Percentiles rank a stretch among this genome's conserved stretches.
Conservation (phyloP, 257 asterid species). For the Solanum pinnatisectum region DNA sequence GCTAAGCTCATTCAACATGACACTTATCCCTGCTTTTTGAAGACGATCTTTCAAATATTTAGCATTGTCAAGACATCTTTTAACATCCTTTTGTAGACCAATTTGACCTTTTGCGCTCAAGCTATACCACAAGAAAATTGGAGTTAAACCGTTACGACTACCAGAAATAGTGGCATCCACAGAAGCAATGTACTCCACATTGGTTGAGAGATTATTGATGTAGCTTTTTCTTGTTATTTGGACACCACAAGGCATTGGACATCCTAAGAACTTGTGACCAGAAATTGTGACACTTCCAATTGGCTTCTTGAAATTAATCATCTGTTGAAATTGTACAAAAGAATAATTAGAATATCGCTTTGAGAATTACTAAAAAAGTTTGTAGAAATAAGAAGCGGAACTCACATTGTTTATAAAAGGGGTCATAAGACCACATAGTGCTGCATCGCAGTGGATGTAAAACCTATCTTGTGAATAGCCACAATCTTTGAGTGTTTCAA, state of each 20-base stretch:
- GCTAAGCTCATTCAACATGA: slow-evolving; percentile 12
- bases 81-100: slow-evolving; percentile 4
- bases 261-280: neutral
- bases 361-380: neutral
- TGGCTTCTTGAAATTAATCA: slow-evolving; percentile 7
- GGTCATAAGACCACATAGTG: slow-evolving; percentile 18
- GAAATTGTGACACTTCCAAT: slow-evolving; percentile 17
- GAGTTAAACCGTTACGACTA: slow-evolving; percentile 11
- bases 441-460: slow-evolving; percentile 25
- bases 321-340: neutral
- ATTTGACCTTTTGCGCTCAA: slow-evolving; percentile 5
- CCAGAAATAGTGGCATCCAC: slow-evolving; percentile 20
- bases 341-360: neutral
- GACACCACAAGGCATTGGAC: slow-evolving; percentile 21
- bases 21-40: slow-evolving; percentile 3
- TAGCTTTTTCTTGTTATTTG: slow-evolving; percentile 15
- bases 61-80: slow-evolving; percentile 7
- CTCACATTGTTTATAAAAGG: slow-evolving; percentile 14
- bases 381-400: neutral
- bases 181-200: slow-evolving; percentile 10
- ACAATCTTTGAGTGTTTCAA: slow-evolving; percentile 9
- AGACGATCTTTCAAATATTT: slow-evolving; percentile 7
- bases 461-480: slow-evolving; percentile 16
- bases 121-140: slow-evolving; percentile 16
- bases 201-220: slow-evolving; percentile 2